These are phyloP conservation scores for Asterophora parasitica DNA, from an alignment of 768 basidiomycete species.

Conservation along the genomic window DNA sequence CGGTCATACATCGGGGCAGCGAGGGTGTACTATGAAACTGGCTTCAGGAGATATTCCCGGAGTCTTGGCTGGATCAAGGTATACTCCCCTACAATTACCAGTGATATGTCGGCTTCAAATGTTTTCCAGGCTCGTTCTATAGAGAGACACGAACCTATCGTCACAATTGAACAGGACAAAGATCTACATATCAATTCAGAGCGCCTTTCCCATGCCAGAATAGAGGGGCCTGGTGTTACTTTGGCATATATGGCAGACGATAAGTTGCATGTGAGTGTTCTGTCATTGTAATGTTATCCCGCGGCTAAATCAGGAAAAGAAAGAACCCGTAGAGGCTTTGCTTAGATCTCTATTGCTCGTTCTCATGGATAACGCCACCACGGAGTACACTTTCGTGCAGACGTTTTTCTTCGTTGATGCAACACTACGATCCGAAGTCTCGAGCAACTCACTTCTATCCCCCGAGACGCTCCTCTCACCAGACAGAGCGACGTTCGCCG, in stretches of 20 bases:
- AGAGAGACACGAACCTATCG: conserved; percentile 70
- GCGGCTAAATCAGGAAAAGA: conserved; percentile 39
- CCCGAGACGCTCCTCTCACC: conserved; percentile 40
- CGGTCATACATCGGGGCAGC: conserved; percentile 79
- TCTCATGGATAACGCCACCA: conserved; percentile 90
- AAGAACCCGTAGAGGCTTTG: conserved; percentile 78
- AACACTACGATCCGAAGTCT: conserved; percentile 29
- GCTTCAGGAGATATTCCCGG: conserved; percentile 84
- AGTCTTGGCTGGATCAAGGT: conserved; percentile 80
- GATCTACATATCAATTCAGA: conserved; percentile 43
- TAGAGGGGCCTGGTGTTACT: conserved; percentile 78
- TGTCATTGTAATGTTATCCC: background rate
- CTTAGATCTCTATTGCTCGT: conserved; percentile 84
- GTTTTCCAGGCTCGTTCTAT: conserved; percentile 43
- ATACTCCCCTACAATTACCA: conserved; percentile 6
- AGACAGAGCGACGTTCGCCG: conserved; percentile 34
- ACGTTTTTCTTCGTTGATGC: conserved; percentile 66
- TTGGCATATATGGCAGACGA: conserved; percentile 89
- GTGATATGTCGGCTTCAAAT: background rate
- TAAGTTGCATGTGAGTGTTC: conserved; percentile 66
- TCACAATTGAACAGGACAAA: conserved; percentile 37
- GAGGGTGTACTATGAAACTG: conserved; percentile 93
- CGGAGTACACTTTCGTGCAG: conserved; percentile 86
- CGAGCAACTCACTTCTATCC: conserved; percentile 30
- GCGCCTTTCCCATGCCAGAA: conserved; percentile 60